Base-by-base conservation (phyloP, 805 yeast species). In the Nakazawaea laoshanensis region DNA sequence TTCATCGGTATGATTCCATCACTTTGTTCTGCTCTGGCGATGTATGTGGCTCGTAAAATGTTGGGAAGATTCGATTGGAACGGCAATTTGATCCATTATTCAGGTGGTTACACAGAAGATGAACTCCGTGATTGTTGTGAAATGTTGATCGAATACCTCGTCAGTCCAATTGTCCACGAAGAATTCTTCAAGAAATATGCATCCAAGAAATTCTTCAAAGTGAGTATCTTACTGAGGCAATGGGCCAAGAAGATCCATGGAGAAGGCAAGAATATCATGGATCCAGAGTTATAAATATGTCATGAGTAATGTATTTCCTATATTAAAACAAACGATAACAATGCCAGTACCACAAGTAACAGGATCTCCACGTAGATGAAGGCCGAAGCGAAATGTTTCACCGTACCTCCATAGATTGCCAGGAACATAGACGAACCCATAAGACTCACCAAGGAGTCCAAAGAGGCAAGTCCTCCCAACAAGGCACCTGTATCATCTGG, bases 171-270 rank as follows among this genome's bases (percentile, higher is more conserved):
- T 33, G 77, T 75, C 38, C 95, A 88, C 58, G 95, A 85, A 50
- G 95, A 86, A 53, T 86, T 89, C 50, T 87, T 86, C 64, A 84
- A 82, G 52, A 92, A 92, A 59, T 92, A 92, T 53, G 89, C 95
- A 30, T 74, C 92, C 20, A 76, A 86, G 52, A 80, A 83, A 53
- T 87, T 79, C 52, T 74, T 92, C 80, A 84, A 85, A 56, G 92
- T 87, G 18, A 76, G 86, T 37, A 71, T 81, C 13, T 64, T 80
- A 37, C 79, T 92, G 41, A 70, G 89, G 52, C 82, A 80, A 52
- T 82, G 92, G 92, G 92, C 88, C 16, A 74, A 78, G 50, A 70
- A 74, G 46, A 59, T 69, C 34, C 57, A 59, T 27, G 48, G 61
- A 27, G 76, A 70, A 39, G 65, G 67, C 31, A 67, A 60, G 41